A percentile compares a stretch with the other conserved stretches of the same genome.
Conservation (phyloP, 352 stramenopile genomes). For the Thalassiosira mediterranea region DNA sequence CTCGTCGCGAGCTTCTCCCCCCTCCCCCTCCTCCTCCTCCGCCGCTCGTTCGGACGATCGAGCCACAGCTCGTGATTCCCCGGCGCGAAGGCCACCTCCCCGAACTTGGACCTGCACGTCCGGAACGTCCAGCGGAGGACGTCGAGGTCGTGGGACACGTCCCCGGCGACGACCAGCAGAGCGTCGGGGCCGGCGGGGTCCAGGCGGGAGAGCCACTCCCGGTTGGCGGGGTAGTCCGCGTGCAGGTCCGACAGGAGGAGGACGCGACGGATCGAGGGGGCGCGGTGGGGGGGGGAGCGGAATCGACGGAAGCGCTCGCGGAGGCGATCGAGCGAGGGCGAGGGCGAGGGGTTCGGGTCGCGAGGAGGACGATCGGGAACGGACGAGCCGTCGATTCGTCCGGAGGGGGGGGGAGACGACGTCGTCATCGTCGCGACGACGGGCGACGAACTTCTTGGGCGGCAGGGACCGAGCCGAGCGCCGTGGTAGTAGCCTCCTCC, state of each 20-base stretch:
- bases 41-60: slow-evolving; percentile 20
- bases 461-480: too few species aligned
- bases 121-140: slow-evolving; percentile 51
- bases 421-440: too few species aligned
- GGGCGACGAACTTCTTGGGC: too few species aligned
- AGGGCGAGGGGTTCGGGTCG: too few species aligned
- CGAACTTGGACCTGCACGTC: slow-evolving; percentile 39
- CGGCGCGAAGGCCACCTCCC: slow-evolving; percentile 42
- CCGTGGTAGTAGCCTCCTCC: too few species aligned
- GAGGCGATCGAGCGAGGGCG: too few species aligned
- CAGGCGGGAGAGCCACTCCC: slow-evolving; percentile 38
- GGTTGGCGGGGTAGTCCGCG: slow-evolving; percentile 47
- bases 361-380: too few species aligned
- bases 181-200: slow-evolving; percentile 10
- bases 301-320: slow-evolving; percentile 37
- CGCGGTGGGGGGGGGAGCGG: slow-evolving; percentile 10
- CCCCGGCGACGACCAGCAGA: slow-evolving; percentile 47
- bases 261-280: slow-evolving; percentile 25
- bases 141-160: slow-evolving; percentile 50
- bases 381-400: too few species aligned
- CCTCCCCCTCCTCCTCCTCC: background rate
- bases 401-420: too few species aligned
- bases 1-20: too few species aligned
- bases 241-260: slow-evolving; percentile 48
- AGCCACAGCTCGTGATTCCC: slow-evolving; percentile 58